These are phyloP conservation scores for Linum trigynum DNA, from an alignment of 345 rosid species.

Conservation along the genomic window DNA sequence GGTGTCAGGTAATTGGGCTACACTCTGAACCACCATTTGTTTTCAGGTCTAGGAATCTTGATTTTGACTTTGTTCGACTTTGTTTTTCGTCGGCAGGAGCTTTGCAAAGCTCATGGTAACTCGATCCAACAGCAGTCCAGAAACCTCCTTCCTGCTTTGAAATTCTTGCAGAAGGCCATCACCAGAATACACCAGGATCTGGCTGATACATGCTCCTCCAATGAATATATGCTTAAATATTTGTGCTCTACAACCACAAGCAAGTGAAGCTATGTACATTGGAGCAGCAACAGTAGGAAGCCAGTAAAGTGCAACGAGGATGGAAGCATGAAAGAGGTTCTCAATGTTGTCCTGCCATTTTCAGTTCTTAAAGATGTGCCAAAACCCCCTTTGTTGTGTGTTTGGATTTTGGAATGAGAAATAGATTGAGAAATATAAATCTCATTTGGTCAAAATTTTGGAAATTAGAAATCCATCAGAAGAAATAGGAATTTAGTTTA, in stretches of 20 bases:
- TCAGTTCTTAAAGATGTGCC: too few relatives aligned
- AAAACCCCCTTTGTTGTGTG: too few relatives aligned
- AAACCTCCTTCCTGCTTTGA: slow-evolving; percentile 64
- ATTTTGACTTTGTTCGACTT: neutral
- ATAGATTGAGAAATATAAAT: too few relatives aligned
- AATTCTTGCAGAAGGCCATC: slow-evolving; percentile 75
- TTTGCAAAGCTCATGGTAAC: slow-evolving; percentile 78
- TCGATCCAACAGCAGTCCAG: slow-evolving; percentile 71
- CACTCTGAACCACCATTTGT: neutral
- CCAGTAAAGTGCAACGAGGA: too few relatives aligned
- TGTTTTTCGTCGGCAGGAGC: slow-evolving; percentile 41
- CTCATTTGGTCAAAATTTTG: too few relatives aligned
- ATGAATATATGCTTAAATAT: slow-evolving; percentile 75
- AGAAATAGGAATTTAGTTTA: too few relatives aligned
- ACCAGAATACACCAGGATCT: slow-evolving; percentile 83
- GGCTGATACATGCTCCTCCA: slow-evolving; percentile 83
- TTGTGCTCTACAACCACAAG: slow-evolving; percentile 48
- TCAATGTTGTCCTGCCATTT: too few relatives aligned
- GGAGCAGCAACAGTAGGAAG: too few relatives aligned
- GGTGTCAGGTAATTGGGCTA: slow-evolving; percentile 64
- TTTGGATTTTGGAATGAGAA: too few relatives aligned
- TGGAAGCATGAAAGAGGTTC: too few relatives aligned
- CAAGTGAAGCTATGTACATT: slow-evolving; percentile 13
- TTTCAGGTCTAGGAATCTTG: neutral
- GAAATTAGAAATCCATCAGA: too few relatives aligned